phyloP scores from a whole-genome alignment of 768 basidiomycete genomes.

The Boletus sp. region DNA sequence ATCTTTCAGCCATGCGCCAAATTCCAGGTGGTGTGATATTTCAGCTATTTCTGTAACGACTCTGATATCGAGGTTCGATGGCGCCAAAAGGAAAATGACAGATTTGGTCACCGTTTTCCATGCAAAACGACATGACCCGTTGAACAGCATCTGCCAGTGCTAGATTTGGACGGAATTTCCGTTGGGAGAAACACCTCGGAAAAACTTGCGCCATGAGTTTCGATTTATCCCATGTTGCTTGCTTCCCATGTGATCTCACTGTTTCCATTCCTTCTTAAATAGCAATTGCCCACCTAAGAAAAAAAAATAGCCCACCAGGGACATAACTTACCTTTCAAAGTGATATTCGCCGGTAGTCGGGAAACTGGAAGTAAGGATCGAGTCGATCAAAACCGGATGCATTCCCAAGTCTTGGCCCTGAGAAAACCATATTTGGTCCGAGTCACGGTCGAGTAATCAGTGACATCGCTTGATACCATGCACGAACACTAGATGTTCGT shows the following conservation, averaged over 20 bases:
- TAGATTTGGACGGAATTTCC: constrained; percentile 3
- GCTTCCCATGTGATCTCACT: constrained; percentile 9
- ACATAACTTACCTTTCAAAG: neutral
- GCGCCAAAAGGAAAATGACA: neutral
- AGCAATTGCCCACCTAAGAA: neutral
- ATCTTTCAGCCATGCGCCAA: neutral
- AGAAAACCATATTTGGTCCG: neutral
- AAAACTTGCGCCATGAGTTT: neutral
- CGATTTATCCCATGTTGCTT: neutral
- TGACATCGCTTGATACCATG: too few relatives aligned
- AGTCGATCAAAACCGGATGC: neutral
- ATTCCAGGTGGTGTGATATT: neutral
- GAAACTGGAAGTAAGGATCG: too few relatives aligned
- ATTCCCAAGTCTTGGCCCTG: neutral
- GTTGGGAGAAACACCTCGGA: neutral
- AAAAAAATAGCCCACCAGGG: neutral
- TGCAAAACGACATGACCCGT: neutral
- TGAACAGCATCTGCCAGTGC: neutral
- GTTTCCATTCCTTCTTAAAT: neutral
- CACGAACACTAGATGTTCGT: too few relatives aligned
- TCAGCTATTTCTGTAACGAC: neutral
- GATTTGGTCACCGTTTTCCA: neutral
- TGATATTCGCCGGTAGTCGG: neutral
- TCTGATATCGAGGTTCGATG: neutral
- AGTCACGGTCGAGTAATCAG: too few relatives aligned